Base-by-base conservation (phyloP, 768 basidiomycete species). In the Leccinum arenicola region DNA sequence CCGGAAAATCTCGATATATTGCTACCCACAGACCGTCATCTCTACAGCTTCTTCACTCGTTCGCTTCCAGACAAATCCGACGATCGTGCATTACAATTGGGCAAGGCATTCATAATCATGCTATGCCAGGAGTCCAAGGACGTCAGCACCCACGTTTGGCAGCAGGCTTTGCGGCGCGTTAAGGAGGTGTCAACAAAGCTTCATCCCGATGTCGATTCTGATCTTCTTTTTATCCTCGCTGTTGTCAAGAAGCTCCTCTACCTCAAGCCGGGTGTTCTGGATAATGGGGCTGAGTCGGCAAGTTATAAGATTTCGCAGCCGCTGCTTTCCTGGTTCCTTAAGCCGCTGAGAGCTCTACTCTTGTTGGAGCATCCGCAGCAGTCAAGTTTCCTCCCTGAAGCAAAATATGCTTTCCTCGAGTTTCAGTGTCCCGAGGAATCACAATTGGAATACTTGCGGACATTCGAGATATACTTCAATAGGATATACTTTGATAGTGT, bases 1-100 rank as follows among this genome's bases (percentile, higher is more conserved):
- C 59, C 56, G 15, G 40, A 50, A 15, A 33, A 54, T 51, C 53
- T 64, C 15, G 64, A 65, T 35, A 53, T 57, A 6, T 65, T 55
- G 9, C 25, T 54, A 5, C 33, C 57, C 35, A 38, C 35, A 7
- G 45, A 58, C 29, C 29, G 9, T 11, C 57, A 58, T 48, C 33
- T 58, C 12, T 54, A 36, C 25, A 36, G 36, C 14, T 38, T 58
- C 11, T 58, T 58, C 45, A 54, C 54, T 29, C 57, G 57, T 17
- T 58, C 52, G 12, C 23, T 38, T 5, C 33, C 40, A 10, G 36
- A 8, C 8, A 29, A 29, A 29, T 23, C 19, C 25, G 6, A 21
- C 21, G 45, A 36, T 19, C 51, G 33, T n/a, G 52, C 57, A 10
- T 19, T 58, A n/a, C 40, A 19, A 21, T 27, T 58, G 23, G 57